Percentiles rank a stretch among this genome's conserved stretches.
These are phyloP conservation scores for Phytophthora chlamydospora DNA, from an alignment of 352 stramenopile genomes.

Conservation along the genomic window DNA sequence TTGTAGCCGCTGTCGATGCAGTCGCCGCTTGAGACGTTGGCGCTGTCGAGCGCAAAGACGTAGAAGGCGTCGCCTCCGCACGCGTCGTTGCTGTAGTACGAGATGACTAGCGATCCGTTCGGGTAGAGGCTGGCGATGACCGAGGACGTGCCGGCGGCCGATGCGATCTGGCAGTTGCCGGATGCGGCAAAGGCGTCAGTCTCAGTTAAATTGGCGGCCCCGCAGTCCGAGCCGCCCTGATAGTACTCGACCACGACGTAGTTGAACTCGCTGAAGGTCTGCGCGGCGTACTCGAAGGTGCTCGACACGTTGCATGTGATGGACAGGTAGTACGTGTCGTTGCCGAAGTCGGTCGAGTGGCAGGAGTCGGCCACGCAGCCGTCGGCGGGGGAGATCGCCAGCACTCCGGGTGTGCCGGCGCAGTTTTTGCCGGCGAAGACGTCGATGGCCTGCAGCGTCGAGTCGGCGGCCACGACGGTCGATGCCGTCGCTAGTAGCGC, in stretches of 20 bases:
- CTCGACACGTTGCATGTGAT: slow-evolving; percentile 3
- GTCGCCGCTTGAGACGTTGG: slow-evolving; percentile 4
- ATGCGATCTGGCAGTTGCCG: slow-evolving; percentile 3
- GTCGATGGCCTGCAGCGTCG: neutral
- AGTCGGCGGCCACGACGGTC: slow-evolving; percentile 4
- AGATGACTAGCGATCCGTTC: slow-evolving; percentile 2
- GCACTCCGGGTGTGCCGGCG: neutral
- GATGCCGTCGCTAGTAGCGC: neutral
- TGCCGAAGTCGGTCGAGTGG: neutral
- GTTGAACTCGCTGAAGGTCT: slow-evolving; percentile 2
- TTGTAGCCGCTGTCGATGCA: neutral
- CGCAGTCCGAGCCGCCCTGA: neutral
- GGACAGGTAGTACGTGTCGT: neutral
- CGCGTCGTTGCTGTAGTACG: slow-evolving; percentile 2
- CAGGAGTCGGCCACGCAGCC: neutral
- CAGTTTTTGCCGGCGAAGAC: slow-evolving; percentile 8
- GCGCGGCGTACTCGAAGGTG: neutral
- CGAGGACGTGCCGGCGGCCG: neutral
- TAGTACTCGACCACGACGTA: slow-evolving; percentile 10
- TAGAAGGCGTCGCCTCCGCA: slow-evolving; percentile 1
- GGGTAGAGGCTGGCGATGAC: slow-evolving; percentile 7
- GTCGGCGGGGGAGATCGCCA: neutral
- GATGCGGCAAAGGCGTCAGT: neutral
- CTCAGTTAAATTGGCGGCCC: neutral
- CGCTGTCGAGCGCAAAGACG: neutral